Evolutionary conservation across 805 yeast genomes (phyloP), one percentile per base, ranked within the genome.

Genomic region (Suhomyces sp.): DNA sequence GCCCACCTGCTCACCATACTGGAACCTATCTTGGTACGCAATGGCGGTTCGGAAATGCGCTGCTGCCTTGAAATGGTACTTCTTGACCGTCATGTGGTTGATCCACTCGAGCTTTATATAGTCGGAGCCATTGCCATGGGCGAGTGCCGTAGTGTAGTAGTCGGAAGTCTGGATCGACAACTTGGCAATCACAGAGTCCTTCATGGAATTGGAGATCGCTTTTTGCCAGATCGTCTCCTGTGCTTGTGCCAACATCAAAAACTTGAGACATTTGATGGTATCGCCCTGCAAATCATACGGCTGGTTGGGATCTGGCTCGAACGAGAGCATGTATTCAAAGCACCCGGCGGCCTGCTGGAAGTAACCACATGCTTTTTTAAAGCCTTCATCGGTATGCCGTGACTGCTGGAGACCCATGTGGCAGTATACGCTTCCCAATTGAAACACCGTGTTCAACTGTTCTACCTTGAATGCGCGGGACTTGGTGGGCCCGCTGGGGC

Each of bases 221-320:
- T 85, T 84, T 46, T 80, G 83, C 97, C 97, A 91, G 47, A 86
- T 82, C 10, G 83, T 77, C 62, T 92, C 97, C 66, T 91, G 97
- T 0, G 96, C 94, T 60, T 89, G 96, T 0, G 96, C 94, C 39
- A 87, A 62, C 81, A 81, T 80, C 33, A 90, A 61, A 10, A 64
- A 57, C 35, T 76, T 67, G 49, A 91, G 68, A 15, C 84, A 72
- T 10, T 71, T 67, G 8, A 87, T 60, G 0, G 89, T 81, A 10
- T 76, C 75, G 1, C 52, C 43, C 39, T 81, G 82, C 13, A 88
- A 66, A 48, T 83, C 89, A 76, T 75, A 7, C 65, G 62, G 57
- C 4, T 46, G 24, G 7, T n/a, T n/a, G 25, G 27, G 13, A 4
- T 10, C 4, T 37, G 39, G 15, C 21, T 17, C 47, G 39, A 58